Percentiles rank a stretch among this genome's conserved stretches.
phyloP scores from a whole-genome alignment of 2,329 filamentous ascomycete genomes.

The Cladosporium sp. region DNA sequence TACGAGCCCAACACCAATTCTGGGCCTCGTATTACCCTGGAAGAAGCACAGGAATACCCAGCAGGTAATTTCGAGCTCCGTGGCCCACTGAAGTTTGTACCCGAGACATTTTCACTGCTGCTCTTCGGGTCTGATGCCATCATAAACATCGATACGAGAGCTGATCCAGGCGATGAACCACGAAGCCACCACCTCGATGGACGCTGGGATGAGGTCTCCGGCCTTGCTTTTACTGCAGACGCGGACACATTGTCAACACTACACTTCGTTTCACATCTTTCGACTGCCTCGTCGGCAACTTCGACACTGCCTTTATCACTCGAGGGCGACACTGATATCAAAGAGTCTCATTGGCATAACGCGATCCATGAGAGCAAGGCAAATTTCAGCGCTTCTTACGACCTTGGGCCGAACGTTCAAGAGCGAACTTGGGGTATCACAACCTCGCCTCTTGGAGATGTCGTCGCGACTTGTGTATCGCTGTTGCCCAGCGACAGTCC shows the following conservation, averaged over 20 bases:
- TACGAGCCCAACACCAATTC: background rate
- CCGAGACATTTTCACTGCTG: constrained; percentile 30
- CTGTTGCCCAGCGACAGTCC: constrained; percentile 60
- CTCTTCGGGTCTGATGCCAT: constrained; percentile 38
- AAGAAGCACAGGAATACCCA: constrained; percentile 6
- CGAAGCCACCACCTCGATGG: constrained; percentile 41
- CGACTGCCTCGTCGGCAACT: constrained; percentile 38
- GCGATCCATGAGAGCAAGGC: constrained; percentile 42
- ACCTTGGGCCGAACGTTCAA: constrained; percentile 53
- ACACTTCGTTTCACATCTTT: constrained; percentile 43
- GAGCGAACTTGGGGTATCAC: constrained; percentile 58
- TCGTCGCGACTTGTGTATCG: constrained; percentile 53
- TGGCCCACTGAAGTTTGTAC: constrained; percentile 30
- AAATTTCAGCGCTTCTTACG: constrained; percentile 52
- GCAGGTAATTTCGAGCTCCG: background rate
- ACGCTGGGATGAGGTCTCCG: constrained; percentile 47
- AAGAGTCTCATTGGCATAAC: constrained; percentile 43
- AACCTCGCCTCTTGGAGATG: constrained; percentile 49
- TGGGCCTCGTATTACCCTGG: background rate
- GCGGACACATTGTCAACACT: constrained; percentile 28
- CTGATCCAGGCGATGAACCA: constrained; percentile 29
- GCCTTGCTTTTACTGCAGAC: constrained; percentile 35
- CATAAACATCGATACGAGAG: constrained; percentile 29
- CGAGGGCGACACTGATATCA: background rate
- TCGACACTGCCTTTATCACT: constrained; percentile 34